Evolutionary conservation across 148 eudicot species (phyloP), one percentile per base, ranked within the genome.

Genomic region (Rhododendron vialii): DNA sequence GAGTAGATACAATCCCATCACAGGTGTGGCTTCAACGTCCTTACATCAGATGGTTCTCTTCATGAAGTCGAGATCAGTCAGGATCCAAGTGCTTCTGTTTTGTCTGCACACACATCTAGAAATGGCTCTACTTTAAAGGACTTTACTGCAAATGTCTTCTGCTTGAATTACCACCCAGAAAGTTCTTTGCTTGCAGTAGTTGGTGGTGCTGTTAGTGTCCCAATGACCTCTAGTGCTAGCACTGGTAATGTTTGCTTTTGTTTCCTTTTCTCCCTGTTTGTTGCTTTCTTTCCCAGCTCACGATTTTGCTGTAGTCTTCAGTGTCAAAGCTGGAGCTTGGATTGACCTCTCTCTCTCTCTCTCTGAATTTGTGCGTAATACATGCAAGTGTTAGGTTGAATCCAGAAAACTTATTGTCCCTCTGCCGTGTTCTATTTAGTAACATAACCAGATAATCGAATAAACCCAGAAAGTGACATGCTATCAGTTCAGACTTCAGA

Each of bases 21-120:
- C 95, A 95, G 99, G 94, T 95, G 98, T 92, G 89, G 85, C 91
- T 97, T 97, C 91, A 90, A 89, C 47, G 85, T 97, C 86, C 90
- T 95, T 88, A 90, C 90, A 84, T 93, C 99, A 73, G 98, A 95
- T 89, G 98, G 98, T 67, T 91, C 91, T 24, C 89, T 93, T 91
- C 95, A 93, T 88, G 92, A 90, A 81, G 90, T 97, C 22, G 99
- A 97, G 91, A 91, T 97, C 85, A 90, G 94, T 85, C 95, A 94
- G 91, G 94, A 96, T 89, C 94, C 92, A 75, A 88, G 86, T 89
- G 95, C 95, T 69, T 93, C 96, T 65, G 87, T 95, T 85, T 93
- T 92, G 22, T 90, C 96, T 43, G 81, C 92, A 55, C 90, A 84
- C 82, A 50, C 91, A 18, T 88, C 92, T 86, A 92, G 81, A 86